Percentiles rank a stretch among this genome's conserved stretches.
phyloP scores from a whole-genome alignment of 257 asterid genomes.

The Solanum gandarillasii region DNA sequence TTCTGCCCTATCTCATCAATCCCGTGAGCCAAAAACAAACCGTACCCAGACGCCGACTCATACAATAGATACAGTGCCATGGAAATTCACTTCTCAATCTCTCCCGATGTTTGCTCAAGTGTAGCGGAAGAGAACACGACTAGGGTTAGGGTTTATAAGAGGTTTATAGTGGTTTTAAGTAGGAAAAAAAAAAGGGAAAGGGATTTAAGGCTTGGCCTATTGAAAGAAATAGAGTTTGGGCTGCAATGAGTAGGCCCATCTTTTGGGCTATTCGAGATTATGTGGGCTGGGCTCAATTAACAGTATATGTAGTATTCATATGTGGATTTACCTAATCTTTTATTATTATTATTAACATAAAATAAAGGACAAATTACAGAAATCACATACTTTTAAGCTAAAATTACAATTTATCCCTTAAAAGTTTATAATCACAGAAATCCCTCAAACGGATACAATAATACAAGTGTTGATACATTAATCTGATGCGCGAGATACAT shows the following conservation, averaged over 20 bases:
- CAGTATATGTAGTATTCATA: neutral
- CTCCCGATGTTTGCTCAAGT: neutral
- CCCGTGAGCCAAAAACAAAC: conserved; percentile 50
- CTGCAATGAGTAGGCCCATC: neutral
- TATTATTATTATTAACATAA: too few species aligned
- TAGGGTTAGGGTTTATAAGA: neutral
- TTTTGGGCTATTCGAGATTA: neutral
- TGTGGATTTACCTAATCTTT: neutral
- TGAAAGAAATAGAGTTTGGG: neutral
- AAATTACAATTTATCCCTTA: too few species aligned
- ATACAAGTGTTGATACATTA: too few species aligned
- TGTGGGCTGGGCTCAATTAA: neutral
- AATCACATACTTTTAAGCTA: too few species aligned
- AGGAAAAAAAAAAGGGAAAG: neutral
- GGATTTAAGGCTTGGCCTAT: neutral
- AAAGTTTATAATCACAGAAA: too few species aligned
- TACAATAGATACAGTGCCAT: conserved; percentile 64
- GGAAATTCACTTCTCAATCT: neutral
- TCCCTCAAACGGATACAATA: too few species aligned
- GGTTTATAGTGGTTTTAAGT: neutral
- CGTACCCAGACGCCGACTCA: conserved; percentile 85
- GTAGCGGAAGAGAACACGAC: neutral
- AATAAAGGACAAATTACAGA: too few species aligned
- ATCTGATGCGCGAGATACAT: too few species aligned
- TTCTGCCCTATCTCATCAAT: conserved; percentile 90